A percentile compares a stretch with the other conserved stretches of the same genome.
phyloP scores from a whole-genome alignment of 192 early-diverging fungal genomes.

The Coemansia reversa region DNA sequence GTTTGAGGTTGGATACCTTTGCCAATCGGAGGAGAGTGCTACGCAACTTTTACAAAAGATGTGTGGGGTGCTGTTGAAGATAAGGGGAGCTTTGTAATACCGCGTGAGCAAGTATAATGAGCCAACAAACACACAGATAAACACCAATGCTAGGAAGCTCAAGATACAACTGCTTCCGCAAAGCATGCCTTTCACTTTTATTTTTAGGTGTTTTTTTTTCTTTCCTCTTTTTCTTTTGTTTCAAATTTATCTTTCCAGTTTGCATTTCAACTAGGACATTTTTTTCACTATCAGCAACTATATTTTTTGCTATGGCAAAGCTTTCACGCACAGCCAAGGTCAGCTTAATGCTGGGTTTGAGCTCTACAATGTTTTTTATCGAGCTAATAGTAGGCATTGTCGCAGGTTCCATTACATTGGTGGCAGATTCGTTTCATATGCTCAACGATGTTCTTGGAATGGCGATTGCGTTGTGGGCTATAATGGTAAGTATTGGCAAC shows the following conservation, averaged over 20 bases:
- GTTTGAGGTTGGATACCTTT: too few relatives aligned
- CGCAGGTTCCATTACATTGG: constrained; percentile 74
- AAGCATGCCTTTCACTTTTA: too few relatives aligned
- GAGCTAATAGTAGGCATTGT: constrained; percentile 80
- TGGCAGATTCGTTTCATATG: constrained; percentile 95
- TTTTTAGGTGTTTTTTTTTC: not conserved
- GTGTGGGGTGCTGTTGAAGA: not conserved
- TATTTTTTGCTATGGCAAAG: constrained; percentile 10
- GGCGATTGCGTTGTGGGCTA: constrained; percentile 80
- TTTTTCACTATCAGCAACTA: not conserved
- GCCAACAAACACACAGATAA: not conserved
- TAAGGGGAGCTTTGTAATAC: not conserved
- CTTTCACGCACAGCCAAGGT: constrained; percentile 61
- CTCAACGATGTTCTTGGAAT: constrained; percentile 77
- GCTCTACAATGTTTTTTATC: constrained; percentile 69
- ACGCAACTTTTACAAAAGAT: not conserved
- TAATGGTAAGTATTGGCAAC: constrained; percentile 49
- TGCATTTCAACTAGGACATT: not conserved
- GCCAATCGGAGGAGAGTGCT: too few relatives aligned
- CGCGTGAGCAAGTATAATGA: not conserved
- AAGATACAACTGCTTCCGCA: not conserved
- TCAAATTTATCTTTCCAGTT: not conserved
- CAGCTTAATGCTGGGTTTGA: constrained; percentile 60
- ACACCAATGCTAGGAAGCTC: not conserved
- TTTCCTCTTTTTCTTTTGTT: not conserved